Base-by-base conservation (phyloP, 148 eudicot species). In the Salicornia ramosissima region DNA sequence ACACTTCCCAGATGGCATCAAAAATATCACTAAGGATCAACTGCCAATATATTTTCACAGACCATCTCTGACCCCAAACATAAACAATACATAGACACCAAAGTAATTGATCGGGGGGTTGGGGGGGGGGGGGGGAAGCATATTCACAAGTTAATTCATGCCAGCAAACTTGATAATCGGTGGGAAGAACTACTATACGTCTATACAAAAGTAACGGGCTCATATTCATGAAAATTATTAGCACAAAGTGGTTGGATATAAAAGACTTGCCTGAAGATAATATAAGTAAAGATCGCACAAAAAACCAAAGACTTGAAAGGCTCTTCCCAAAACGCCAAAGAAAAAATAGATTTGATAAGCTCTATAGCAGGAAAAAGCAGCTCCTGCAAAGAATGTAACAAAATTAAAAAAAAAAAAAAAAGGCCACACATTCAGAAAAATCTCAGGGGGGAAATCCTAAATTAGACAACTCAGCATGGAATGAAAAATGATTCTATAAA, bases 271-370 rank as follows among this genome's bases (percentile, higher is more conserved):
- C 90, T 84, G 76, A 76, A 80, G 64, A 90, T 88, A 74, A 83
- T 72, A 74, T 64, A 88, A 21, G 96, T 39, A 67, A 74, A 70
- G 58, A 77, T 57, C 71, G 82, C 73, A 82, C 96, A 90, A 79
- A 90, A 93, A 22, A 68, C 63, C 61, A 70, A 42, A 68, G 96
- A 93, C 80, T 88, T 90, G 68, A 82, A 70, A 68, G 84, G 84
- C 77, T 90, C 88, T 74, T 93, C 92, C 98, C 98, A 93, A 64
- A 72, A 80, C 50, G 79, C 77, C 67, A 93, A 51, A 72, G 85
- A 82, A 51, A 81, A 58, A 46, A 93, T 83, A 81, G 69, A 76
- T 25, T 75, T 80, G 74, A 86, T 81, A 68, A 88, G 33, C 76
- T 84, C 80, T 21, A 54, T 71, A 47, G 82, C 24, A 30, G 98